Conservation (phyloP, 2,329 filamentous ascomycete genomes). For the Didymella lethalis region DNA sequence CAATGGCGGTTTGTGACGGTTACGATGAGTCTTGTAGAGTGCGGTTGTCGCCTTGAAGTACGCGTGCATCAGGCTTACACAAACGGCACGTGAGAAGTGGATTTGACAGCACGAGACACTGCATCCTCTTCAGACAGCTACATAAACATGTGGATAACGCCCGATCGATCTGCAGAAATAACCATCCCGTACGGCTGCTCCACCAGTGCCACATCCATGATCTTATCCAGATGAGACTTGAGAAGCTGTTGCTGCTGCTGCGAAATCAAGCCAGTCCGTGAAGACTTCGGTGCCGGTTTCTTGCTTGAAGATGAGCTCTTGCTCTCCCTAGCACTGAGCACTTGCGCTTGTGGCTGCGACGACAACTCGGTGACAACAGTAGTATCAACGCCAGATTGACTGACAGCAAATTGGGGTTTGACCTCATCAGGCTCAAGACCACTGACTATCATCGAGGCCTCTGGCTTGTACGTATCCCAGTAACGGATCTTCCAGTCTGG, state of each 20-base stretch:
- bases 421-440: constrained; percentile 75
- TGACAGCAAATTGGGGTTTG: constrained; percentile 70
- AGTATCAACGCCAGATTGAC: constrained; percentile 52
- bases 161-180: constrained; percentile 85
- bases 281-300: constrained; percentile 56
- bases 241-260: constrained; percentile 89
- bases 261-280: constrained; percentile 86
- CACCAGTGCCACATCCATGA: constrained; percentile 87
- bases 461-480: constrained; percentile 84
- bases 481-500: constrained; percentile 91
- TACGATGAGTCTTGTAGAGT: too few species aligned
- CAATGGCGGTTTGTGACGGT: too few species aligned
- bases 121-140: constrained; percentile 37
- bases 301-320: constrained; percentile 48
- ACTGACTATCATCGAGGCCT: constrained; percentile 81
- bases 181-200: constrained; percentile 93
- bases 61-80: too few species aligned
- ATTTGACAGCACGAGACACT: too few species aligned
- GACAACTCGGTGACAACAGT: constrained; percentile 51
- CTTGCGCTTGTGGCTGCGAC: constrained; percentile 33
- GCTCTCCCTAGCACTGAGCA: constrained; percentile 33
- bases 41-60: too few species aligned
- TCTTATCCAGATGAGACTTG: constrained; percentile 84
- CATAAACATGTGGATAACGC: constrained; percentile 85
- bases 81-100: too few species aligned